phyloP scores from a whole-genome alignment of 2,329 filamentous ascomycete species.

The Celoporthe dispersa region DNA sequence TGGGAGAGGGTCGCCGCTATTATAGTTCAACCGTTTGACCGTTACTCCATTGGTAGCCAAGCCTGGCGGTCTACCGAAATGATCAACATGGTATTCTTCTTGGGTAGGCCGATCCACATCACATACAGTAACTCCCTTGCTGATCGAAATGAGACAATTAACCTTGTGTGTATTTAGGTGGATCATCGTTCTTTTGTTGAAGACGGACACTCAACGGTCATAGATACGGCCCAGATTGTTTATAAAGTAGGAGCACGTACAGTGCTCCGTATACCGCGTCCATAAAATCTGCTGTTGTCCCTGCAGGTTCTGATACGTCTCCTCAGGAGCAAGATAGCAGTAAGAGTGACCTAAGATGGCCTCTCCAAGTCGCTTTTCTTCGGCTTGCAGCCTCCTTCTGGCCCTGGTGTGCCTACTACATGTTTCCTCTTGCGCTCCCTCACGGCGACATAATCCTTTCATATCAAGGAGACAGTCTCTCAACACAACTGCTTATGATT shows the following conservation, averaged over 20 bases:
- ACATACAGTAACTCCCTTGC: not conserved
- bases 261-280: not conserved
- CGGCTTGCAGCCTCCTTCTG: not conserved
- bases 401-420: not conserved
- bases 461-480: constrained; percentile 8
- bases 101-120: not conserved
- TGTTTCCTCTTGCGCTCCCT: not conserved
- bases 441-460: constrained; percentile 12
- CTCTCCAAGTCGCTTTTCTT: not conserved
- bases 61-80: not conserved
- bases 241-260: not conserved
- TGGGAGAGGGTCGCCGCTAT: not conserved
- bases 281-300: not conserved
- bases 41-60: not conserved
- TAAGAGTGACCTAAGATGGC: not conserved
- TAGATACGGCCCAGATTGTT: not conserved
- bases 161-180: not conserved
- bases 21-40: not conserved
- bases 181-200: not conserved
- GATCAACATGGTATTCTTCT: not conserved
- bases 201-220: not conserved
- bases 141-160: not conserved
- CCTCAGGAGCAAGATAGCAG: not conserved
- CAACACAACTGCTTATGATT: constrained; percentile 23
- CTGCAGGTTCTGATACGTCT: not conserved